A percentile compares a stretch with the other conserved stretches of the same genome.
Conservation (phyloP, 2,329 filamentous ascomycete species). For the Rasamsonia emersonii region DNA sequence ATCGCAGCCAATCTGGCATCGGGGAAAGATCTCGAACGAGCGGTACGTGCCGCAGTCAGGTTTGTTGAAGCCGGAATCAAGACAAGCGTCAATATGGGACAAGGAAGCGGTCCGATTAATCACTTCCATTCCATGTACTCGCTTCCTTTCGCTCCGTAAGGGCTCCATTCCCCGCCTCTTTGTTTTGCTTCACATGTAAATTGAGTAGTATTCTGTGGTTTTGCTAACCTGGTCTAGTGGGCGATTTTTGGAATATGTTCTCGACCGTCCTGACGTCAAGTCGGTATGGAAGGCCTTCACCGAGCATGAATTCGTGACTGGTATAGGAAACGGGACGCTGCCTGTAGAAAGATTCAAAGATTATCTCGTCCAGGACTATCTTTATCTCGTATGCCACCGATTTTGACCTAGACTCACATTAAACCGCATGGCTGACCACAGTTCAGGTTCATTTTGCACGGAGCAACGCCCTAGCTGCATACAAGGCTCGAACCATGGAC, state of each 20-base stretch:
- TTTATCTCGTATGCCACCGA: slow-evolving; percentile 59
- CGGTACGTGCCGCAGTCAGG: slow-evolving; percentile 47
- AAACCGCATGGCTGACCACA: slow-evolving; percentile 4
- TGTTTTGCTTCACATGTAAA: slow-evolving; percentile 1
- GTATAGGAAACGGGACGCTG: slow-evolving; percentile 66
- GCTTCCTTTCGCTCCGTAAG: slow-evolving; percentile 51
- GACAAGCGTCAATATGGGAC: slow-evolving; percentile 47
- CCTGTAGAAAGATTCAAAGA: slow-evolving; percentile 71
- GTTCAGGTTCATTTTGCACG: slow-evolving; percentile 72
- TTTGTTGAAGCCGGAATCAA: slow-evolving; percentile 57
- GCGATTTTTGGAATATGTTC: slow-evolving; percentile 73
- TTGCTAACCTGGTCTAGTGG: slow-evolving; percentile 41
- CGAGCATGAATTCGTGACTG: slow-evolving; percentile 72
- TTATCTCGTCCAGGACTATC: slow-evolving; percentile 86
- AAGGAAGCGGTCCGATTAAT: slow-evolving; percentile 57
- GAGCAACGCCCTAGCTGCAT: slow-evolving; percentile 75
- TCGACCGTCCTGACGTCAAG: slow-evolving; percentile 66
- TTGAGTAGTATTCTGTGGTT: slow-evolving; percentile 1
- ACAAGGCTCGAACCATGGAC: slow-evolving; percentile 67
- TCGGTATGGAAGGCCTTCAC: slow-evolving; percentile 66
- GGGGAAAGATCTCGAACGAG: slow-evolving; percentile 40
- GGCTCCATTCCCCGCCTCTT: slow-evolving; percentile 3
- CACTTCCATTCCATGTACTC: slow-evolving; percentile 57
- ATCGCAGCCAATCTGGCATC: slow-evolving; percentile 55
- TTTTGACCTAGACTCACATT: not conserved